Conservation (phyloP, 2,329 filamentous ascomycete genomes). For the Knufia petricola region DNA sequence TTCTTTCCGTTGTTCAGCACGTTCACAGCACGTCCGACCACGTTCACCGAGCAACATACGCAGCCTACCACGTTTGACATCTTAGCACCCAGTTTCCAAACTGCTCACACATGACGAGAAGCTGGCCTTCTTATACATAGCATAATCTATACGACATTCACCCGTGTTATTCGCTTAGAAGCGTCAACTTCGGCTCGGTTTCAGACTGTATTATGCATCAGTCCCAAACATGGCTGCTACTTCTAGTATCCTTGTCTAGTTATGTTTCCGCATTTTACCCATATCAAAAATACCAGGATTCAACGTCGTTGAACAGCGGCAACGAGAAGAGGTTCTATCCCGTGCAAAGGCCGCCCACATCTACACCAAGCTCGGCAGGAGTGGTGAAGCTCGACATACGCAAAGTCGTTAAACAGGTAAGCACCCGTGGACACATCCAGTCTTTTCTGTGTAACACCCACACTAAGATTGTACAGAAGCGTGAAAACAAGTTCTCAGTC, state of each 20-base stretch:
- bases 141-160: neutral
- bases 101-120: neutral
- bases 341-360: slow-evolving; percentile 19
- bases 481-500: slow-evolving; percentile 42
- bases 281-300: slow-evolving; percentile 25
- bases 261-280: slow-evolving; percentile 35
- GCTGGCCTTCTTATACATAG: slow-evolving; percentile 6
- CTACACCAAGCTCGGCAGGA: slow-evolving; percentile 20
- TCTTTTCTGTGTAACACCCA: neutral
- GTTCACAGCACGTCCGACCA: neutral
- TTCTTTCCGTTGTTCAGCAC: neutral
- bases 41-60: slow-evolving; percentile 9
- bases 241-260: slow-evolving; percentile 16
- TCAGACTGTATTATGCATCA: slow-evolving; percentile 18
- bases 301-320: slow-evolving; percentile 12
- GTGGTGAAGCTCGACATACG: slow-evolving; percentile 30
- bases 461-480: slow-evolving; percentile 24
- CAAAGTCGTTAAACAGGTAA: slow-evolving; percentile 23
- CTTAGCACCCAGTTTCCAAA: neutral
- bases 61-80: neutral
- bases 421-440: slow-evolving; percentile 5
- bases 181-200: neutral
- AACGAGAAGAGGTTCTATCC: slow-evolving; percentile 28
- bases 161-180: neutral
- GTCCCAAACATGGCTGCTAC: slow-evolving; percentile 19